phyloP scores from a whole-genome alignment of 2,329 filamentous ascomycete species.

The Aurifilum marmelostoma region DNA sequence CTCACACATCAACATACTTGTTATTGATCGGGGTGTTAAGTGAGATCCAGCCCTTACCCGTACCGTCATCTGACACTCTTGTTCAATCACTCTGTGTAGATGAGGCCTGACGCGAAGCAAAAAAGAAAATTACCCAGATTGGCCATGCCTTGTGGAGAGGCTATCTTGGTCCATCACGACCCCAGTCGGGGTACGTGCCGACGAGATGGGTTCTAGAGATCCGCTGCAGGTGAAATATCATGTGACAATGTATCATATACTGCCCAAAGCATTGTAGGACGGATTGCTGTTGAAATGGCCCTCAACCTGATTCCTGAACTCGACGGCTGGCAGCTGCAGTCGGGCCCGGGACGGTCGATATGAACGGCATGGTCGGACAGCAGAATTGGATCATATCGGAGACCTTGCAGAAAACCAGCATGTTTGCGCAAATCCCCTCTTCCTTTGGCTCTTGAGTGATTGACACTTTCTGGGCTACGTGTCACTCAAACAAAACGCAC shows the following conservation, averaged over 20 bases:
- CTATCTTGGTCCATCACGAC: not conserved
- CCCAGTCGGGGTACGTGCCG: not conserved
- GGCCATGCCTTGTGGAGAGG: not conserved
- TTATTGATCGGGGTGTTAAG: not conserved
- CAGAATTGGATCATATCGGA: not conserved
- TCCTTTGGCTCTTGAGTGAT: not conserved
- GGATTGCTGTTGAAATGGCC: slow-evolving; percentile 56
- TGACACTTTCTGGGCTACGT: not conserved
- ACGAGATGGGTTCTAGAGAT: not conserved
- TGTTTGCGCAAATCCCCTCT: not conserved
- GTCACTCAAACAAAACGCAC: not conserved
- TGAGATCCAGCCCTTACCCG: not conserved
- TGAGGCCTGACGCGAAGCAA: not conserved
- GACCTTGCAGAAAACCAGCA: not conserved
- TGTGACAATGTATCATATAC: not conserved
- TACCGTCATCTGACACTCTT: not conserved
- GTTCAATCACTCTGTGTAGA: not conserved
- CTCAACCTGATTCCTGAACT: slow-evolving; percentile 52
- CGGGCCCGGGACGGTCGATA: not conserved
- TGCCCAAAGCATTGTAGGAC: not conserved
- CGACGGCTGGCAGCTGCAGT: slow-evolving; percentile 42
- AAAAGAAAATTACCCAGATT: not conserved
- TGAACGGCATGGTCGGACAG: not conserved
- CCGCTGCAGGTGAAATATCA: slow-evolving; percentile 7
- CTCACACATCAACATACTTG: not conserved